Conservation (phyloP, 768 basidiomycete species). For the Tulasnella sp. region DNA sequence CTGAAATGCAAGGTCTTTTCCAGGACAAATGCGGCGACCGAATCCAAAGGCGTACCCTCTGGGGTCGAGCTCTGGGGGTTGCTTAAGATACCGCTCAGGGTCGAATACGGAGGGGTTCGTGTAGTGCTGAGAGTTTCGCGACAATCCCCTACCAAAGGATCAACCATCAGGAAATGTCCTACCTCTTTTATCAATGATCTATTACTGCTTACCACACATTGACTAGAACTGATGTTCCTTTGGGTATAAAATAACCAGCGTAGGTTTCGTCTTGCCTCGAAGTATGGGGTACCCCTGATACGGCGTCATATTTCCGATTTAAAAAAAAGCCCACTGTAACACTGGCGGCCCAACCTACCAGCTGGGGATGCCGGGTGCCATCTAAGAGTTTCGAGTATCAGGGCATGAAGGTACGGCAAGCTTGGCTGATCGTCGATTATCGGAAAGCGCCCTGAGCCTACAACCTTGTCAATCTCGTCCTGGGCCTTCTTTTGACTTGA, state of each 20-base stretch:
- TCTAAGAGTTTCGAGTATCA: conserved; percentile 23
- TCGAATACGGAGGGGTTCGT: conserved; percentile 8
- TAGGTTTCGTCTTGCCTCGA: neutral
- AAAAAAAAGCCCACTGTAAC: neutral
- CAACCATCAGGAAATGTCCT: neutral
- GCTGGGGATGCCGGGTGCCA: conserved; percentile 18
- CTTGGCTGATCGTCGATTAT: conserved; percentile 22
- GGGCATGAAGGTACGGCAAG: conserved; percentile 24
- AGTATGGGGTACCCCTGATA: neutral
- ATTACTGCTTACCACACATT: neutral
- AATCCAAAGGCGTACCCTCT: neutral
- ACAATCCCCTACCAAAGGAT: neutral
- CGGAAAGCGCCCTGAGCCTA: conserved; percentile 30
- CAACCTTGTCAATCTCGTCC: conserved; percentile 32
- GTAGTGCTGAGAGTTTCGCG: neutral
- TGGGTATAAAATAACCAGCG: neutral
- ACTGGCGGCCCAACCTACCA: neutral
- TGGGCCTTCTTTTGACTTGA: conserved; percentile 31
- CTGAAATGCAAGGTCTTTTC: neutral
- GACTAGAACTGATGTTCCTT: neutral
- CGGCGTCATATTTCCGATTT: neutral
- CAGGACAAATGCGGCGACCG: conserved; percentile 7
- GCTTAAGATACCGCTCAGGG: conserved; percentile 7
- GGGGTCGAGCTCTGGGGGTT: neutral
- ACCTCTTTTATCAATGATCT: neutral